Conservation (phyloP, 139 green algal genomes). For the Chlamydomonas eustigma region DNA sequence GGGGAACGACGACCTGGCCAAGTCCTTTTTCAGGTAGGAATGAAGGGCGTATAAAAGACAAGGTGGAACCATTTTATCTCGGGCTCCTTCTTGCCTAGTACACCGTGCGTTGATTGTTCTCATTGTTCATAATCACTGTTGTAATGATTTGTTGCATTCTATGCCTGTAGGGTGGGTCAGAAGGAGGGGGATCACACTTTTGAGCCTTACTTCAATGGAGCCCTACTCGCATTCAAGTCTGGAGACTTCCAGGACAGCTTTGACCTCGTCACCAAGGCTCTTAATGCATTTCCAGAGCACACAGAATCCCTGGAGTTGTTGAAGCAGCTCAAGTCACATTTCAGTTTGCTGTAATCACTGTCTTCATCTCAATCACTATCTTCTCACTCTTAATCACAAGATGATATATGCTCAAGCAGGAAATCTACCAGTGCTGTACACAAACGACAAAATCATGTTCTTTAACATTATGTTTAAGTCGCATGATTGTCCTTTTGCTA, state of each 20-base stretch:
- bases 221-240: constrained; percentile 55
- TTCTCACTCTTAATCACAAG: no score
- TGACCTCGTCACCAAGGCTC: constrained; percentile 21
- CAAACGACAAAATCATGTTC: no score
- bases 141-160: constrained; percentile 5
- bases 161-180: constrained; percentile 27
- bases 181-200: constrained; percentile 41
- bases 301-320: constrained; percentile 64
- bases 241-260: constrained; percentile 49
- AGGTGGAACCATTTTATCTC: no score
- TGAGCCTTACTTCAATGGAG: constrained; percentile 73
- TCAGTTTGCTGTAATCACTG: constrained; percentile 55
- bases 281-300: constrained; percentile 62
- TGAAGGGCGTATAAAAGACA: background rate
- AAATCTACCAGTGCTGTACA: no score
- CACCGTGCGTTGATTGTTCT: no score
- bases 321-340: constrained; percentile 54
- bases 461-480: no score
- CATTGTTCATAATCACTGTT: no score
- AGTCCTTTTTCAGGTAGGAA: constrained; percentile 17
- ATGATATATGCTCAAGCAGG: no score
- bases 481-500: no score
- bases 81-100: no score
- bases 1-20: constrained; percentile 46
- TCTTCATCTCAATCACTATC: no score